Evolutionary conservation across 805 yeast species (phyloP).

Genomic region (Hanseniaspora guilliermondii): DNA sequence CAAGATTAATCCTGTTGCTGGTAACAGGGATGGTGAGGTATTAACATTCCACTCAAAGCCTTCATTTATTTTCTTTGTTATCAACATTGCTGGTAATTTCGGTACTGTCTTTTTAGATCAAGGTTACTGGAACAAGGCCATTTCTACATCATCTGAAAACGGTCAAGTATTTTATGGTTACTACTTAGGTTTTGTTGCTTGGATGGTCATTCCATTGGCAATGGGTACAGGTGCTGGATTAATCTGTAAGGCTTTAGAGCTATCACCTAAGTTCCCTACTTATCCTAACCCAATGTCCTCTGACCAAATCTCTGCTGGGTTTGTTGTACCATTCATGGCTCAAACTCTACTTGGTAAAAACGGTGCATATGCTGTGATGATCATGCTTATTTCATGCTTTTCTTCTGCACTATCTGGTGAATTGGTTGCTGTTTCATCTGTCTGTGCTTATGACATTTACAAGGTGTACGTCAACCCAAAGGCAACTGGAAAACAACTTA

Average conservation of each 20-base stretch:
- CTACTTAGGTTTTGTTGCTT: constrained; percentile 74
- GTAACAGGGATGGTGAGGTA: constrained; percentile 78
- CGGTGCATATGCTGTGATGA: constrained; percentile 73
- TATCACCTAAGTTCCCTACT: constrained; percentile 62
- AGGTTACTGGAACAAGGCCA: constrained; percentile 83
- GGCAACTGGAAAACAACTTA: constrained; percentile 64
- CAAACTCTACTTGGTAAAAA: constrained; percentile 73
- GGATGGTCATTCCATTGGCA: constrained; percentile 84
- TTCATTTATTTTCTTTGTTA: constrained; percentile 83
- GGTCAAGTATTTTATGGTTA: constrained; percentile 80
- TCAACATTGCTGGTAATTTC: constrained; percentile 78
- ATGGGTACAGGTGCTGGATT: constrained; percentile 77
- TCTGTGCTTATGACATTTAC: constrained; percentile 76
- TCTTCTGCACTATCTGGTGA: constrained; percentile 90
- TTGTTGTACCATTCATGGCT: constrained; percentile 58
- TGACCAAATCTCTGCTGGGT: constrained; percentile 68
- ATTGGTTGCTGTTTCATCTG: constrained; percentile 74
- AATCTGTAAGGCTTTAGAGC: constrained; percentile 66
- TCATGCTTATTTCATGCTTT: constrained; percentile 80
- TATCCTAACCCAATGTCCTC: constrained; percentile 56
- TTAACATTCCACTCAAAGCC: constrained; percentile 75
- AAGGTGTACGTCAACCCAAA: constrained; percentile 66
- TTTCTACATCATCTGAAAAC: constrained; percentile 55
- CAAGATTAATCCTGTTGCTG: constrained; percentile 49
- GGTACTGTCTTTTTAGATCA: constrained; percentile 81